Conservation (phyloP, 2,329 filamentous ascomycete species). For the Rachicladosporium sp. region DNA sequence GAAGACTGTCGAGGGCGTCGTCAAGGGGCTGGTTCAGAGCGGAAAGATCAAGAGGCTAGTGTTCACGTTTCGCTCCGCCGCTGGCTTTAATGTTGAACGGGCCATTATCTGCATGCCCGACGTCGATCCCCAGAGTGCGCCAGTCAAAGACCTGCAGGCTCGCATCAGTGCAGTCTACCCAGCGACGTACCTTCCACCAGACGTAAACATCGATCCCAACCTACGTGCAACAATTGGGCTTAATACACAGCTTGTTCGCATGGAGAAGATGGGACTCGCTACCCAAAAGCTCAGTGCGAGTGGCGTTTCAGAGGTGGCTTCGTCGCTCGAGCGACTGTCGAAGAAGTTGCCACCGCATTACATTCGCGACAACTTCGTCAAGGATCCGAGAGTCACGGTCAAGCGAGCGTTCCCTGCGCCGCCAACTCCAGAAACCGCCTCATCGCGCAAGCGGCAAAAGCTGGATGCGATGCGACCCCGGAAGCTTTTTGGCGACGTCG, state of each 20-base stretch:
- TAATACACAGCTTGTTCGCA: too few species aligned
- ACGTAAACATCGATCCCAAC: conserved; percentile 9
- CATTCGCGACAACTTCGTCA: conserved; percentile 5
- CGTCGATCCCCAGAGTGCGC: conserved; percentile 31
- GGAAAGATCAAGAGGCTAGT: conserved; percentile 40
- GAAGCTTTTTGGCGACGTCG: not conserved
- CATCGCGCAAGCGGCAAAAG: not conserved
- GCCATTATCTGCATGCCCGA: conserved; percentile 37
- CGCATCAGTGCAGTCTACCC: conserved; percentile 37
- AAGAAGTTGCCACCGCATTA: conserved; percentile 1
- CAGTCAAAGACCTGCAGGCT: conserved; percentile 37
- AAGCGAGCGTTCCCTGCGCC: not conserved
- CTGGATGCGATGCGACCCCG: not conserved
- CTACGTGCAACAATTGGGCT: too few species aligned
- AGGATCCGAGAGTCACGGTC: conserved; percentile 3
- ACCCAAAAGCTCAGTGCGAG: too few species aligned
- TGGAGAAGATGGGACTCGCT: too few species aligned
- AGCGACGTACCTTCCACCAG: conserved; percentile 32
- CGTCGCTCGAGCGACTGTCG: not conserved
- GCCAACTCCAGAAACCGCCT: not conserved
- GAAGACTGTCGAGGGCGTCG: conserved; percentile 38
- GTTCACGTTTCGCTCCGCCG: conserved; percentile 38
- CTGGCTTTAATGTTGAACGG: conserved; percentile 37
- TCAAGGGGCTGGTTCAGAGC: conserved; percentile 38
- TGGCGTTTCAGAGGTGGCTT: too few species aligned